Conservation (phyloP, 257 asterid species). For the Prunella vulgaris region DNA sequence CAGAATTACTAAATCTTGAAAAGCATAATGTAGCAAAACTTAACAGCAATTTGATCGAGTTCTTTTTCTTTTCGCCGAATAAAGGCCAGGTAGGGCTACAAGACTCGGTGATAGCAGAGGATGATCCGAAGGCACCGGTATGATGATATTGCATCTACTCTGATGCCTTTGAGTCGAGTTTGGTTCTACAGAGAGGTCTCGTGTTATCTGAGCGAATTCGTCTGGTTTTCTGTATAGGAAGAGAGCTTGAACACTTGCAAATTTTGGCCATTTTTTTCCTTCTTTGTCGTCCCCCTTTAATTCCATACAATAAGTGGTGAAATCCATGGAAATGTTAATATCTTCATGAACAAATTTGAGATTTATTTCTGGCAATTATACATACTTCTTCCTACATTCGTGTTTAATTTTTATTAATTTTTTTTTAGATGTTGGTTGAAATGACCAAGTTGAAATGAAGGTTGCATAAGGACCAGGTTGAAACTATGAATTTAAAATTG, state of each 20-base stretch:
- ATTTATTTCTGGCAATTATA: neutral
- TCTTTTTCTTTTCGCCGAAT: neutral
- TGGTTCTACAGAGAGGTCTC: constrained; percentile 15
- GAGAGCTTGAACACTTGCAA: constrained; percentile 25
- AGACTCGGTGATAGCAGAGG: constrained; percentile 59
- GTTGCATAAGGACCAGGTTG: too few species aligned
- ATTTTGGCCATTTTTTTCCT: constrained; percentile 28
- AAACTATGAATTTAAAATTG: too few species aligned
- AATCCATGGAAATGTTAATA: constrained; percentile 7
- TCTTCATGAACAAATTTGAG: constrained; percentile 7
- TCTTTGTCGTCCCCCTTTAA: neutral
- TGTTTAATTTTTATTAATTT: too few species aligned
- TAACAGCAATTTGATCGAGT: neutral
- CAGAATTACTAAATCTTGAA: too few species aligned
- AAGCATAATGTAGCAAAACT: too few species aligned
- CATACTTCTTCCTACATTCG: too few species aligned
- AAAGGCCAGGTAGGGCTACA: constrained; percentile 65
- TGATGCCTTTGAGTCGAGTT: constrained; percentile 14
- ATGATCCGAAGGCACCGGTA: constrained; percentile 36
- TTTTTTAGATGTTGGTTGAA: too few species aligned
- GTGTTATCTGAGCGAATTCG: constrained; percentile 17
- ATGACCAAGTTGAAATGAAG: too few species aligned
- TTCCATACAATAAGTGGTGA: constrained; percentile 3
- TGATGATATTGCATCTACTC: neutral
- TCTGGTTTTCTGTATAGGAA: constrained; percentile 28